phyloP scores from a whole-genome alignment of 2,329 filamentous ascomycete genomes.

The Aspergillus sojae region DNA sequence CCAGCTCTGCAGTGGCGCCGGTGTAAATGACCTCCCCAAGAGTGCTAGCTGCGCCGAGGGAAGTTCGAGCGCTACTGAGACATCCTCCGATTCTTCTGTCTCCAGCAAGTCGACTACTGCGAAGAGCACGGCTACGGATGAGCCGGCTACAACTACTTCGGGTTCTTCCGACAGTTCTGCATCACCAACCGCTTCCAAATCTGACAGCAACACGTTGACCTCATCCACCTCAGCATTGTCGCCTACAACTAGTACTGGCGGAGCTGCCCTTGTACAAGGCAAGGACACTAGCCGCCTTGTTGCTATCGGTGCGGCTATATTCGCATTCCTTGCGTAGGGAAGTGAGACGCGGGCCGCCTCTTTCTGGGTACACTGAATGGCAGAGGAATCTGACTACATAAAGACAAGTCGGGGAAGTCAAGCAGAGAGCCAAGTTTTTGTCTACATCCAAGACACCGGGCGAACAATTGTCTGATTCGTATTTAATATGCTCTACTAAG shows the following conservation, averaged over 20 bases:
- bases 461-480: neutral
- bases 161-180: constrained; percentile 16
- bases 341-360: neutral
- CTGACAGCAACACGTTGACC: constrained; percentile 20
- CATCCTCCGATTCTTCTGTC: constrained; percentile 11
- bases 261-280: constrained; percentile 24
- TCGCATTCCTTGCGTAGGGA: constrained; percentile 32
- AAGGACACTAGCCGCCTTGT: constrained; percentile 32
- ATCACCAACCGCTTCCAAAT: constrained; percentile 18
- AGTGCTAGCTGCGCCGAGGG: constrained; percentile 30
- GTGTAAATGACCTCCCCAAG: constrained; percentile 39
- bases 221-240: neutral
- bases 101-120: constrained; percentile 1
- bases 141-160: constrained; percentile 13
- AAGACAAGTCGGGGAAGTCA: neutral
- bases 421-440: neutral
- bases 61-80: constrained; percentile 19
- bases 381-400: neutral
- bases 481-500: neutral
- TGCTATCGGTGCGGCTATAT: constrained; percentile 32
- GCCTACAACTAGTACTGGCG: constrained; percentile 25
- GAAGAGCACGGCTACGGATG: neutral
- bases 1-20: constrained; percentile 41
- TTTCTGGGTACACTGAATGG: neutral
- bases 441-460: neutral